Base-by-base conservation (phyloP, 768 basidiomycete genomes). In the Trametes cinnabarina region DNA sequence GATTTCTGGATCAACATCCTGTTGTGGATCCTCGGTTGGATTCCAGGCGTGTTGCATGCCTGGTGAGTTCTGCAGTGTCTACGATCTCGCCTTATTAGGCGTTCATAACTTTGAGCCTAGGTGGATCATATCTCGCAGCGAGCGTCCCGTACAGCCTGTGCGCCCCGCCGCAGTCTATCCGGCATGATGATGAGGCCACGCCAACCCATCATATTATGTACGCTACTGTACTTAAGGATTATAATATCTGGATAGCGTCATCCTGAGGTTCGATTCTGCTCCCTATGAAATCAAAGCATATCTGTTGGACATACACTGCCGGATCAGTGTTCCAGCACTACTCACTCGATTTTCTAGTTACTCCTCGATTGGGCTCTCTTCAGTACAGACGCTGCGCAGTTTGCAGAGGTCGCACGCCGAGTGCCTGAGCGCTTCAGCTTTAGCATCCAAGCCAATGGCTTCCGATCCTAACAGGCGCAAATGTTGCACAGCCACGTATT, bases 1-100 rank as follows among this genome's bases (percentile, higher is more conserved):
- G 74, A 76, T 30, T 51, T 77, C 50, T 68, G 65, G 65, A 73
- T 77, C 51, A 78, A 78, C 56, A 67, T 77, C 59, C 64, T 70
- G 0, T 68, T 79, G 11, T 77, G 73, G 69, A 66, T 77, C 41
- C 68, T 79, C 10, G 78, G 73, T 10, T 79, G 76, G 76, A 73
- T 79, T 20, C 78, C 77, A 3, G 77, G 76, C 41, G 65, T 73
- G n/a, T 50, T 78, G 19, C 77, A 79, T 37, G 76, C 77, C 30
- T 77, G 74, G 76, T 79, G 57, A 22, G 63, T 55, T 2, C n/a
- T 2, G 42, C 32, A 4, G 17, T 32, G 25, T 3, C 11, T 22
- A n/a, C 6, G 23, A 26, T 26, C 25, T 26, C 4, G 43, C 4
- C 15, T 3, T 4, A 3, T 15, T 4, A 23, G 17, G 11, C n/a